Evolutionary conservation across 2,329 filamentous ascomycete genomes (phyloP), one percentile per base, ranked within the genome.

Genomic region (Penicillium sp.): DNA sequence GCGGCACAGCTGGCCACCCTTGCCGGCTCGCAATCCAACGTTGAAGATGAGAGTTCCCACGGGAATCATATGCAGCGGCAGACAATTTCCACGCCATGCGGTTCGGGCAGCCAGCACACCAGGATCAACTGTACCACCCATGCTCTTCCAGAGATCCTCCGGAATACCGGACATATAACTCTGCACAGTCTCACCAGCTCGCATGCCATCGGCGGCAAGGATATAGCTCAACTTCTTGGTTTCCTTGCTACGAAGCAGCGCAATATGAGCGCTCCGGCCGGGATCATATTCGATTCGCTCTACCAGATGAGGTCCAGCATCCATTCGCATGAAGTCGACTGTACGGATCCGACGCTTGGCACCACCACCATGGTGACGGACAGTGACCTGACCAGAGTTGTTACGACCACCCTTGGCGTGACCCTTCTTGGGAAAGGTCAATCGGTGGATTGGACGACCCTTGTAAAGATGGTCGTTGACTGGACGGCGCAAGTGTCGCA

Each of bases 401-500:
- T 99, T 99, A 68, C 95, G 86, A 44, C 95, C 95, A 75, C 95
- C 96, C 75, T 96, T 95, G 52, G 86, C 88, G 68, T 96, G 92
- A 16, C 95, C 95, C 75, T 93, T 93, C 76, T 97, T 96, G 37
- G 92, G 87, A 69, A 91, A 90, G 11, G 96, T 99, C 74, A 99
- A 83, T 50, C 88, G 86, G 33, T 90, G 81, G 65, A 89, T 87
- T 1, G 95, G 91, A 55, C 92, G 84, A 57, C 95, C 95, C 78
- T 96, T 97, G 91, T 91, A 98, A 46, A 99, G 80, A 76, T 99
- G 95, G 70, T 97, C 92, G 77, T 98, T 98, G 77, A 97, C 88
- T 14, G 95, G 92, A 44, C 95, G 86, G 74, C 89, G 90, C 64
- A 99, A 81, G 84, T 99, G 95, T 69, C 95, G 88, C 57, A 96